Percentiles rank a stretch among this genome's conserved stretches.
Conservation (phyloP, 2,329 filamentous ascomycete genomes). For the Mycosphaerella sp. region DNA sequence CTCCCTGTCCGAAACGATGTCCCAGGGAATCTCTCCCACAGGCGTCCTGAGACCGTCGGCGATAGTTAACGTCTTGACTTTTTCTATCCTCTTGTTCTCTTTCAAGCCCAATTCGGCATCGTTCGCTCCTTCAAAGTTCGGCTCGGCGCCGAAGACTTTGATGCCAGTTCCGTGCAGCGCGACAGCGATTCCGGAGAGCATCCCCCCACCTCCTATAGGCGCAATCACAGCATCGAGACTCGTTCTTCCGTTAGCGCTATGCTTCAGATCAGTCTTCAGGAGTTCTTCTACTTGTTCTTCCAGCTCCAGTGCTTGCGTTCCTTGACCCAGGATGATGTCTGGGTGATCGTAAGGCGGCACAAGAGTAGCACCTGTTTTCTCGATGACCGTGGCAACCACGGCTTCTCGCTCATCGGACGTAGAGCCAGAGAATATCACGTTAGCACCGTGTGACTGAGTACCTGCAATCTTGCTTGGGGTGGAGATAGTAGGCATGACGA, state of each 20-base stretch:
- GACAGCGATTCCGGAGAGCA: constrained; percentile 77
- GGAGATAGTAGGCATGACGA: constrained; percentile 87
- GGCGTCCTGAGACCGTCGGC: constrained; percentile 85
- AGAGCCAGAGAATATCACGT: constrained; percentile 73
- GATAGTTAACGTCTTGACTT: constrained; percentile 70
- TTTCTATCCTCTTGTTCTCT: constrained; percentile 55
- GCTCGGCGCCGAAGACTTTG: constrained; percentile 80
- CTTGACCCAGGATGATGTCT: constrained; percentile 86
- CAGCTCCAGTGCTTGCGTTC: constrained; percentile 79
- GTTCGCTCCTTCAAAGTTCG: constrained; percentile 73
- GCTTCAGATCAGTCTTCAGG: constrained; percentile 31
- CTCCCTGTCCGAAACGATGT: constrained; percentile 62
- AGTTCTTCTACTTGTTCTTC: constrained; percentile 62
- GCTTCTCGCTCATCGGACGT: constrained; percentile 77
- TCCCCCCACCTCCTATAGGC: constrained; percentile 80
- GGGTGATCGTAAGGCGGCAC: constrained; percentile 91
- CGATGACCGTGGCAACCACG: constrained; percentile 61
- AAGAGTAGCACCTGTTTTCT: constrained; percentile 66
- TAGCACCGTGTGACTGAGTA: constrained; percentile 69
- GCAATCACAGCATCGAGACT: constrained; percentile 56
- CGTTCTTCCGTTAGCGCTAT: constrained; percentile 5
- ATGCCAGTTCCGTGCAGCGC: constrained; percentile 66
- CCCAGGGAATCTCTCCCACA: constrained; percentile 69
- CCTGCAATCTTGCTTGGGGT: constrained; percentile 81
- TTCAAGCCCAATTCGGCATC: constrained; percentile 68